Evolutionary conservation across 192 early-diverging fungal species (phyloP).

Genomic region (Podila verticillata): DNA sequence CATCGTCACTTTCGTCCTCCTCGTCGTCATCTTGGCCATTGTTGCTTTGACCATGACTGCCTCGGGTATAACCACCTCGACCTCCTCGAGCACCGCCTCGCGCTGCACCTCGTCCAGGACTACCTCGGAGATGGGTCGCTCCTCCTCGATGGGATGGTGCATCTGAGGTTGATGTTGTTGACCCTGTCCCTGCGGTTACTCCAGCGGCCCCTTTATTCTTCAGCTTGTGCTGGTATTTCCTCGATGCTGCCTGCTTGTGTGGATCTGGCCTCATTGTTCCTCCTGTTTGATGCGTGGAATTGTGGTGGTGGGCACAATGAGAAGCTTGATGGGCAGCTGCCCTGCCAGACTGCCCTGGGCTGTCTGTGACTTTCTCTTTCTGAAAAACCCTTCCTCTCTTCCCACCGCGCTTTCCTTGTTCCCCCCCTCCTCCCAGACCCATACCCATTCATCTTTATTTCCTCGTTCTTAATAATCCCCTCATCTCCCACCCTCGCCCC

Average conservation of each 20-base stretch:
- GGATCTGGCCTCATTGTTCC: constrained; percentile 44
- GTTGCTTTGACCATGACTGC: background rate
- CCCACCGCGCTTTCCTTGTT: background rate
- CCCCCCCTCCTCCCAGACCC: background rate
- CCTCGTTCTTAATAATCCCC: no score
- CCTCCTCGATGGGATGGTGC: background rate
- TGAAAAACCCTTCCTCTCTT: background rate
- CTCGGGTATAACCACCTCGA: background rate
- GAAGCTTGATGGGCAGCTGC: background rate
- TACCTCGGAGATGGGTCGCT: constrained; percentile 5
- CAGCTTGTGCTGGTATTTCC: constrained; percentile 48
- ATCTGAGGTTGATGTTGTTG: constrained; percentile 7
- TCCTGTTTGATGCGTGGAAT: background rate
- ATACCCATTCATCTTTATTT: background rate
- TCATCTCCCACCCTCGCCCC: background rate
- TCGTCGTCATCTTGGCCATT: constrained; percentile 2
- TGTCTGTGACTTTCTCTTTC: background rate
- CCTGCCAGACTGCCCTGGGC: background rate
- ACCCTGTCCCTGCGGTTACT: background rate
- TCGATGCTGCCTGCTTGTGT: constrained; percentile 48
- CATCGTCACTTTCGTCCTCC: constrained; percentile 6
- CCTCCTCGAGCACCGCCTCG: constrained; percentile 30
- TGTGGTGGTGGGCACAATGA: background rate
- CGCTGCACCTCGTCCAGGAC: constrained; percentile 2
- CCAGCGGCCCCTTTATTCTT: constrained; percentile 15